phyloP scores from a whole-genome alignment of 371 early-diverging fungal species.

The Lichtheimia corymbifera region DNA sequence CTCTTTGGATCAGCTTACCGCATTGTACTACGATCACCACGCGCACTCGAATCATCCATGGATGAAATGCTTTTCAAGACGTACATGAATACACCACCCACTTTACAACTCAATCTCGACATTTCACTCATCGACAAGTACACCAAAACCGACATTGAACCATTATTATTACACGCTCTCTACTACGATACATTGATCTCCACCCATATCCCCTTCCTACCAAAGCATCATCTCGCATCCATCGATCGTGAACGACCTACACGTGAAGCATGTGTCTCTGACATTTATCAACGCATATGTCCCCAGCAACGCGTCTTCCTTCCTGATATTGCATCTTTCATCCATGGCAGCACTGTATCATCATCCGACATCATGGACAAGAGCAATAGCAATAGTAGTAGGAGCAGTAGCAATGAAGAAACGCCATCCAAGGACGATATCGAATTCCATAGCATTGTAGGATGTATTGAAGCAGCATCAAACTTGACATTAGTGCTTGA shows the following conservation, averaged over 20 bases:
- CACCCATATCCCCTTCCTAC: slow-evolving; percentile 39
- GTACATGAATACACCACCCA: slow-evolving; percentile 32
- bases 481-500: slow-evolving; percentile 40
- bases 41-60: slow-evolving; percentile 21
- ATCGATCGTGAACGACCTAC: slow-evolving; percentile 24
- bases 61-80: slow-evolving; percentile 32
- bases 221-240: slow-evolving; percentile 24
- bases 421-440: slow-evolving; percentile 1
- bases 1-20: slow-evolving; percentile 36
- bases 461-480: slow-evolving; percentile 24
- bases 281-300: slow-evolving; percentile 26
- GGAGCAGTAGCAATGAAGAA: background rate
- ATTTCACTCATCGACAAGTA: slow-evolving; percentile 7
- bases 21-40: slow-evolving; percentile 25
- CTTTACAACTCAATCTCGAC: slow-evolving; percentile 27
- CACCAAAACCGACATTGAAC: slow-evolving; percentile 26
- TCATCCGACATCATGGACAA: background rate
- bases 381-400: background rate
- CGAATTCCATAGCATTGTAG: slow-evolving; percentile 28
- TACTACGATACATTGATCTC: slow-evolving; percentile 35
- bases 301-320: background rate
- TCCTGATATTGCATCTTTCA: background rate
- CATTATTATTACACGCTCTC: slow-evolving; percentile 31
- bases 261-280: slow-evolving; percentile 19
- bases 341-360: too few species aligned